Evolutionary conservation across 2,329 filamentous ascomycete species (phyloP), one percentile per base, ranked within the genome.

Genomic region (Leptographium wingfieldii): DNA sequence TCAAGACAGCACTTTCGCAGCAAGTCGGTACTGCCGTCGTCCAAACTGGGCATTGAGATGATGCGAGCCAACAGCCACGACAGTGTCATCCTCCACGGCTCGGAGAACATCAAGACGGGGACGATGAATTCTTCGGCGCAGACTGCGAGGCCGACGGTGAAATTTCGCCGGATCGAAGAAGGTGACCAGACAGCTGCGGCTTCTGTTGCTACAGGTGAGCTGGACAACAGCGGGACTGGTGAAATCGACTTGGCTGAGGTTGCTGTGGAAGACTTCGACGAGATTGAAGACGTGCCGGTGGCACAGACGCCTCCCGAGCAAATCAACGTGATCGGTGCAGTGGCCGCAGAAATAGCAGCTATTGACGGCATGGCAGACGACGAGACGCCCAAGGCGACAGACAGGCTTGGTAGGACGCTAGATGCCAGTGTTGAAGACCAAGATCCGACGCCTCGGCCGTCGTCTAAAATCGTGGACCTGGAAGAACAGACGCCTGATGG

Each of bases 41-140:
- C 91, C 0, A 96, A 96, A 72, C 81, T 97, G 2, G 91, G 91
- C 1, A 94, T 91, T 56, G 92, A 97, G 72, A 96, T 97, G 92
- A 92, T 96, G 90, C 85, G 92, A 55, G 95, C 92, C 25, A 95
- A 96, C 71, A 96, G 90, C 68, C 87, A 92, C 67, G 92, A 95
- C 56, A 96, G 92, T 68, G 82, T 89, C 59, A 76, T 76, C 1
- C 58, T 80, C 14, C 62, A 64, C 51, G 56, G 48, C 9, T 78
- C 79, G 3, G 80, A 81, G 55, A 77, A 73, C 65, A 76, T 76
- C 5, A 65, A 63, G 16, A 70, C 75, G 7, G 55, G 55, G 38
- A 68, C 66, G 1, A 53, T 61, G 1, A 80, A 80, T 64, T 75
- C 76, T n/a, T 70, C 74, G n/a, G 80, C 79, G 3, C 76, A 80